phyloP scores from a whole-genome alignment of 805 yeast genomes.

The Debaryomyces prosopidis region DNA sequence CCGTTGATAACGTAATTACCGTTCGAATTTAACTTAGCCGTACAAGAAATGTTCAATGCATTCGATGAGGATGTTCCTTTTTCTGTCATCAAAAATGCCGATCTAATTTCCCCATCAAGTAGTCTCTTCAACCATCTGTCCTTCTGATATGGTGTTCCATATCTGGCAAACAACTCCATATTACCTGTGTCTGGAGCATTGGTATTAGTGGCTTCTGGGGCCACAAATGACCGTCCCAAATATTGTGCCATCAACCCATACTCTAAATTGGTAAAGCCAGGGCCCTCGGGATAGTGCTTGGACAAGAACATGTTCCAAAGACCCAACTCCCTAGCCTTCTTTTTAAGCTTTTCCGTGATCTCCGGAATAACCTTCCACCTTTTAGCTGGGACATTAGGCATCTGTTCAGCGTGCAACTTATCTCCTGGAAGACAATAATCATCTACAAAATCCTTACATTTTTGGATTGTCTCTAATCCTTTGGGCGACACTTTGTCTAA shows the following conservation, averaged over 20 bases:
- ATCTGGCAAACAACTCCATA: slow-evolving; percentile 51
- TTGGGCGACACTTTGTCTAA: slow-evolving; percentile 34
- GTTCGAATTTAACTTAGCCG: slow-evolving; percentile 35
- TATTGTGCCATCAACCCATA: slow-evolving; percentile 67
- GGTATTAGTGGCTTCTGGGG: slow-evolving; percentile 61
- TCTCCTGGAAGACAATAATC: slow-evolving; percentile 60
- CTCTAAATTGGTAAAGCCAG: slow-evolving; percentile 61
- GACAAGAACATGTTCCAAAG: slow-evolving; percentile 63
- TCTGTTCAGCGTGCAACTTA: slow-evolving; percentile 40
- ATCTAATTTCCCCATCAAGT: slow-evolving; percentile 53
- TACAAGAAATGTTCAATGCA: slow-evolving; percentile 55
- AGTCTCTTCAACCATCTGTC: slow-evolving; percentile 53
- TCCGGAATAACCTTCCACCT: slow-evolving; percentile 53
- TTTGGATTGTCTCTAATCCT: slow-evolving; percentile 40
- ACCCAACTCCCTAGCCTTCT: slow-evolving; percentile 51
- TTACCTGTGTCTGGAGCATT: slow-evolving; percentile 69
- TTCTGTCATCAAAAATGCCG: slow-evolving; percentile 68
- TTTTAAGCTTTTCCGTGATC: slow-evolving; percentile 51
- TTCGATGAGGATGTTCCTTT: slow-evolving; percentile 60
- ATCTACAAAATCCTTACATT: slow-evolving; percentile 51
- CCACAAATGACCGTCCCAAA: slow-evolving; percentile 54
- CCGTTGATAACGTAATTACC: slow-evolving; percentile 58
- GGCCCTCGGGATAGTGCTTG: slow-evolving; percentile 48
- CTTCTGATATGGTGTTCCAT: slow-evolving; percentile 38
- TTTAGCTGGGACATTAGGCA: slow-evolving; percentile 35